Evolutionary conservation across 306 rosid species (phyloP).

Genomic region (Sophora flavescens): DNA sequence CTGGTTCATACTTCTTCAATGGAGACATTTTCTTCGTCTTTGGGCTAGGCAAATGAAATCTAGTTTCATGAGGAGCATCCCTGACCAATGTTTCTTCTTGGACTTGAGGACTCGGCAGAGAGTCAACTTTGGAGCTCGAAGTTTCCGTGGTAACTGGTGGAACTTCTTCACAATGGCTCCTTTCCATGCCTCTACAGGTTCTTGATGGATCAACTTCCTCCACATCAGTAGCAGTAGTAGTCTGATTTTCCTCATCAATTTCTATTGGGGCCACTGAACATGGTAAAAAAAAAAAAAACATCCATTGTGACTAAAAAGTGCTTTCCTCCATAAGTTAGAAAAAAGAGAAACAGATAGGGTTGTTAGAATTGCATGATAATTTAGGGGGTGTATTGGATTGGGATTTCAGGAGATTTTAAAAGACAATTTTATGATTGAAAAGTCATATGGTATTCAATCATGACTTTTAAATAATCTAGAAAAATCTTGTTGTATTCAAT

Average conservation of each 20-base stretch:
- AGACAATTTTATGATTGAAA: too few species aligned
- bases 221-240: not conserved
- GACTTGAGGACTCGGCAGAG: constrained; percentile 48
- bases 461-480: too few species aligned
- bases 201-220: constrained; percentile 46
- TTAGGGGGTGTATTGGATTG: not conserved
- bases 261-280: constrained; percentile 23
- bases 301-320: not conserved
- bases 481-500: too few species aligned
- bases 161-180: too few species aligned
- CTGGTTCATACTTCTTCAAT: constrained; percentile 47
- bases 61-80: constrained; percentile 49
- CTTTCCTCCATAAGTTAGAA: not conserved
- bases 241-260: constrained; percentile 23
- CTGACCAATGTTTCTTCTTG: constrained; percentile 42
- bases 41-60: constrained; percentile 57
- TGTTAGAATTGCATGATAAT: not conserved
- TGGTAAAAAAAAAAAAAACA: not conserved
- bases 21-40: constrained; percentile 57
- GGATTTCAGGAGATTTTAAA: too few species aligned
- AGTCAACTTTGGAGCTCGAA: constrained; percentile 2
- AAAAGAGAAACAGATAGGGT: not conserved
- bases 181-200: not conserved
- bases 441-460: too few species aligned
- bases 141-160: too few species aligned